Evolutionary conservation across 2,329 filamentous ascomycete genomes (phyloP).

Genomic region (Sphaerostilbella broomeana): DNA sequence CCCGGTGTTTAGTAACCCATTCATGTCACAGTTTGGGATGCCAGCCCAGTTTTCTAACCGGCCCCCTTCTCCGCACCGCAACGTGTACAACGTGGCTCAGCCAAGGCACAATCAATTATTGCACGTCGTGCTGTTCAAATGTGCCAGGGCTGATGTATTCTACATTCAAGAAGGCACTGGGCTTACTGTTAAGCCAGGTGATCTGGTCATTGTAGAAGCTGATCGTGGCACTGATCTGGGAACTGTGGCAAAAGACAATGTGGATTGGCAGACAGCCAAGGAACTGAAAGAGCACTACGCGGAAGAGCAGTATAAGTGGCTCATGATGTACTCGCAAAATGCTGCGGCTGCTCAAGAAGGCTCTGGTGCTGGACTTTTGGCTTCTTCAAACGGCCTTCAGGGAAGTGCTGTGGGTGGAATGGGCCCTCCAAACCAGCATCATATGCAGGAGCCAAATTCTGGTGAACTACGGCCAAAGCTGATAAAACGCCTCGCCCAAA

Average conservation of each 20-base stretch:
- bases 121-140: conserved; percentile 95
- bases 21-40: conserved; percentile 41
- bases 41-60: conserved; percentile 41
- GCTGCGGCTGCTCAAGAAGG: conserved; percentile 57
- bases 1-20: conserved; percentile 31
- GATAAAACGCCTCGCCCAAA: conserved; percentile 89
- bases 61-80: conserved; percentile 54
- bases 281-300: conserved; percentile 85
- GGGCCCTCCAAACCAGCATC: conserved; percentile 67
- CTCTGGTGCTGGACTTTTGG: conserved; percentile 54
- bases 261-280: conserved; percentile 82
- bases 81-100: conserved; percentile 54
- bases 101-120: conserved; percentile 63
- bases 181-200: conserved; percentile 80
- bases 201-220: conserved; percentile 94
- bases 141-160: conserved; percentile 88
- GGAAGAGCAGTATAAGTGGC: conserved; percentile 94
- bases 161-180: conserved; percentile 96
- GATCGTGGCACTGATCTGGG: conserved; percentile 94
- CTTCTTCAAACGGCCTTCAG: conserved; percentile 56
- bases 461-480: conserved; percentile 89
- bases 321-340: conserved; percentile 96
- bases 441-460: conserved; percentile 62
- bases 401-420: conserved; percentile 71
- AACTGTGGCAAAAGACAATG: conserved; percentile 81